Evolutionary conservation across 257 asterid species (phyloP), one percentile per base, ranked within the genome.

Genomic region (Gentiana macrophylla): DNA sequence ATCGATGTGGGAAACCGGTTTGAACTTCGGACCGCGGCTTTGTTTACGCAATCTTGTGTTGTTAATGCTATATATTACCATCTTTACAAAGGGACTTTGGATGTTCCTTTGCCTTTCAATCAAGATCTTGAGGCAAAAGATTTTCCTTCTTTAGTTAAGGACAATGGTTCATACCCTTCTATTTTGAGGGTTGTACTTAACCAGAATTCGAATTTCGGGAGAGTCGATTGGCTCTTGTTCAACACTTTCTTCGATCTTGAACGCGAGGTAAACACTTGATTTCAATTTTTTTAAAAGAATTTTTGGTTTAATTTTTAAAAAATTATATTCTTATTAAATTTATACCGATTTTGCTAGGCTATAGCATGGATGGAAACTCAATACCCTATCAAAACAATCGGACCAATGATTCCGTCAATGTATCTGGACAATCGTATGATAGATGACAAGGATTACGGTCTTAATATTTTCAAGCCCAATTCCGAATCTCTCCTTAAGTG

Each of bases 171-270:
- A 6, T 65, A 63, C 64, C 69, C 73, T 35, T 3, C 72, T 35
- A 36, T 82, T 8, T 37, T 46, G 37, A 41, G 8, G 0, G 5
- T 62, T 46, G 13, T 67, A 5, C 41, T 59, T 37, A 37, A 57
- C 52, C 80, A 79, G 65, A 68, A 65, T 55, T 56, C 34, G 1
- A 65, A 73, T 63, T 55, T 75, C 37, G 77, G 70, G 49, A 55
- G 62, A 32, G 78, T 60, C 34, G 81, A 79, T 67, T 79, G 79
- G 75, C 38, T 76, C 53, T 71, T 79, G 9, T 51, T 77, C 77
- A 79, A 79, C 67, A 65, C 79, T 0, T 77, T 77, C 12, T 59
- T 70, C 38, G 35, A 64, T 48, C 59, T 77, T 13, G 83, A 77
- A 55, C n/a, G 12, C 15, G 44, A 64, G 73, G 79, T 69, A 32